Conservation (phyloP, 176 grass and related monocot species). For the Bothriochloa decipiens region DNA sequence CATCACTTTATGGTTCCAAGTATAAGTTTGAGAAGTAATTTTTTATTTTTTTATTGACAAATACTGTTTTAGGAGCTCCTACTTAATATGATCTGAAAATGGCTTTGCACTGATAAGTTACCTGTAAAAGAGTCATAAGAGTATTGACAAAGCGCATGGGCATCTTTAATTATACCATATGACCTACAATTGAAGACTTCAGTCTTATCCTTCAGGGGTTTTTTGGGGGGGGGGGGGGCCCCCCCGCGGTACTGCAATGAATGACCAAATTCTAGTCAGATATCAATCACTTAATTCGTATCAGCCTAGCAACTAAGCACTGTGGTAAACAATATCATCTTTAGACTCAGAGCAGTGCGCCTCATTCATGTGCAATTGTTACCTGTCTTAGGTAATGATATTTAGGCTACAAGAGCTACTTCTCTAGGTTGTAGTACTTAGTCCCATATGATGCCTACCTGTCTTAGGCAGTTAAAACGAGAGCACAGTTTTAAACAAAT, state of each 20-base stretch:
- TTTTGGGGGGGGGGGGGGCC: too few relatives aligned
- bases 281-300: slow-evolving; percentile 28
- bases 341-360: slow-evolving; percentile 19
- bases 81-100: slow-evolving; percentile 30
- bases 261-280: neutral
- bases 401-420: neutral
- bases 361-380: neutral
- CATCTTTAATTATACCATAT: slow-evolving; percentile 29
- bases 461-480: slow-evolving; percentile 5
- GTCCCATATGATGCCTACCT: neutral
- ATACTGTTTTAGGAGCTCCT: neutral
- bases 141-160: slow-evolving; percentile 29
- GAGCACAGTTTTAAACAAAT: slow-evolving; percentile 10
- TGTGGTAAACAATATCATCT: slow-evolving; percentile 13
- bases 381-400: slow-evolving; percentile 12
- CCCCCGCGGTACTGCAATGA: slow-evolving; percentile 22
- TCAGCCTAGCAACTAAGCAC: slow-evolving; percentile 2
- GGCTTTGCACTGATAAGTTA: slow-evolving; percentile 3
- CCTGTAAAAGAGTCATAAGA: slow-evolving; percentile 11
- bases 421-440: slow-evolving; percentile 23
- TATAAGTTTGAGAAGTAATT: neutral
- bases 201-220: neutral
- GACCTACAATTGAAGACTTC: slow-evolving; percentile 9
- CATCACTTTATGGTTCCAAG: slow-evolving; percentile 19
- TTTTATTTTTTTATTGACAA: neutral